Base-by-base conservation (phyloP, 192 early-diverging fungal genomes). In the Coemansia sp. region DNA sequence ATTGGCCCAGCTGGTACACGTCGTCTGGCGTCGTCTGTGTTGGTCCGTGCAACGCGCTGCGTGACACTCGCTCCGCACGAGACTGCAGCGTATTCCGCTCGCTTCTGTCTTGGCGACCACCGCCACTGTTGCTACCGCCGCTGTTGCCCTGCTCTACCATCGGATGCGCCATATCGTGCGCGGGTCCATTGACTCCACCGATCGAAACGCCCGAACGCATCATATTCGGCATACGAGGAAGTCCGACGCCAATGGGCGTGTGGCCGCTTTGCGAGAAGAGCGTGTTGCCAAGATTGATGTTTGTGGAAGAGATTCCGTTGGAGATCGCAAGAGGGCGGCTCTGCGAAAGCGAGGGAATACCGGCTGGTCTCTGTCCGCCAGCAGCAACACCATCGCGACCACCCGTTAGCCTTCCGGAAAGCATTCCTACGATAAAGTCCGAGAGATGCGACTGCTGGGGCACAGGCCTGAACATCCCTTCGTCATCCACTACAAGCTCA, bases 51-150 rank as follows among this genome's bases (percentile, higher is more conserved):
- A 76, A 39, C 47, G 71, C 19, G 62, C 62, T 66, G 61, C 74
- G 80, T 0, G 71, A 52, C 39, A 82, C 52, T n/a, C 80, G 80
- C 40, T 82, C 80, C 0, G 71, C 75, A 2, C 80, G 80, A 2
- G 80, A 68, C 54, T 82, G 74, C 49, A 77, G 62, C 18, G 62
- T 55, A 18, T 41, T 66, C 26, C 60, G 60, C 11, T 69, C 76
- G 43, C n/a, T 54, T 19, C 74, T 61, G 15, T 74, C 76, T 1
- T 42, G 11, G 40, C 66, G 52, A 32, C 32, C 32, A 2, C 32
- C 32, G 32, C 32, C 32, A 32, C 4, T 32, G 32, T 32, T 32
- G 32, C 32, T 32, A 2, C 32, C 32, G 32, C 32, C 32, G 32
- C 32, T 32, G 15, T 62, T 71, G 21, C 62, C 45, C 10, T 60